These are phyloP conservation scores for Babesia ovis DNA, from an alignment of 169 alveolate species.

Conservation along the genomic window DNA sequence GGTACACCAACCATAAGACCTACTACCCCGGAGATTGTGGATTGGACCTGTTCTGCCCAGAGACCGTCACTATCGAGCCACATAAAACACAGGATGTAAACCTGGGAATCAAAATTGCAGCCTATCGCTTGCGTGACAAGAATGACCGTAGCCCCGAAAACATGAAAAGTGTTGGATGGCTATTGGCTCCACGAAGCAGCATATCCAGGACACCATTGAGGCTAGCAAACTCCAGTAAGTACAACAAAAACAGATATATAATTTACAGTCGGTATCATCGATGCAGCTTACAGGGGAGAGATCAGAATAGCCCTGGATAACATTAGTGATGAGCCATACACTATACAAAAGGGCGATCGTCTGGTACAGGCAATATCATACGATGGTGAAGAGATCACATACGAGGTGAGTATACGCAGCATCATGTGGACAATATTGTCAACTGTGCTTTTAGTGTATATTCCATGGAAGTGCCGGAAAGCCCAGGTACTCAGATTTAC, in stretches of 20 bases:
- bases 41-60: conserved; percentile 83
- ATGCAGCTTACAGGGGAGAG: conserved; percentile 91
- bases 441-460: no score
- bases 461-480: no score
- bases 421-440: no score
- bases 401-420: conserved; percentile 78
- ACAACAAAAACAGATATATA: no score
- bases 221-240: conserved; percentile 82
- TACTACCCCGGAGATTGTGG: conserved; percentile 89
- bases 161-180: conserved; percentile 72
- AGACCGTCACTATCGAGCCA: conserved; percentile 82
- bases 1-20: conserved; percentile 78
- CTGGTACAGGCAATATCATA: conserved; percentile 86
- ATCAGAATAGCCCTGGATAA: conserved; percentile 86
- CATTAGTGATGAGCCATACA: conserved; percentile 82
- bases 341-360: conserved; percentile 84
- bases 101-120: conserved; percentile 87
- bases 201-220: conserved; percentile 89
- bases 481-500: no score
- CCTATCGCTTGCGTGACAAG: conserved; percentile 58
- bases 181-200: conserved; percentile 85
- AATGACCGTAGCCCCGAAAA: conserved; percentile 11
- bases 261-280: conserved; percentile 83
- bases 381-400: conserved; percentile 83
- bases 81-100: conserved; percentile 81